Evolutionary conservation across 495 filamentous ascomycete genomes (phyloP).

Genomic region (Chaetomium fimeti): DNA sequence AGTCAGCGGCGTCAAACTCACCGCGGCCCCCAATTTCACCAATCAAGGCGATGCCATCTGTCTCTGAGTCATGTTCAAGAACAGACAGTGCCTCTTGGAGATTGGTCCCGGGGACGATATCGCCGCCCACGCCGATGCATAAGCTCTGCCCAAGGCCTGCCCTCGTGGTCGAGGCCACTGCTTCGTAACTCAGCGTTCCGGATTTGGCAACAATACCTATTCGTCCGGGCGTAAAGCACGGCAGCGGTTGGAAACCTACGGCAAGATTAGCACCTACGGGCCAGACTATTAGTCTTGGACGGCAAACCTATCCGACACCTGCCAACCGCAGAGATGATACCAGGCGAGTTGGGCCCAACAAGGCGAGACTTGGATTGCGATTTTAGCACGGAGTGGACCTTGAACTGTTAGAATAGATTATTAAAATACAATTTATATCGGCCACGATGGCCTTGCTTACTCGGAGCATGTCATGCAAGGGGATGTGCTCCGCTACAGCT

Average conservation of each 20-base stretch:
- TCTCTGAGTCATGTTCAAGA: slow-evolving; percentile 72
- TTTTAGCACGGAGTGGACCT: slow-evolving; percentile 72
- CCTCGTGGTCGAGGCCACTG: slow-evolving; percentile 77
- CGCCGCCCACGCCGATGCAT: slow-evolving; percentile 85
- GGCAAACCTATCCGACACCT: slow-evolving; percentile 68
- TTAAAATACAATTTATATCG: not conserved
- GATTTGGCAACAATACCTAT: slow-evolving; percentile 86
- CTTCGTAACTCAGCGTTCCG: slow-evolving; percentile 84
- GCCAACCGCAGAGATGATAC: slow-evolving; percentile 80
- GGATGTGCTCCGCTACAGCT: slow-evolving; percentile 88
- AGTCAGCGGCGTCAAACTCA: slow-evolving; percentile 79
- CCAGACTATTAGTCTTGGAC: not conserved
- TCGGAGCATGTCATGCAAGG: slow-evolving; percentile 78
- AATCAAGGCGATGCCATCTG: slow-evolving; percentile 77
- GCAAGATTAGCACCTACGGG: not conserved
- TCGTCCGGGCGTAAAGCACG: slow-evolving; percentile 69
- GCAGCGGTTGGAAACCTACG: slow-evolving; percentile 72
- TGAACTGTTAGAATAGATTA: slow-evolving; percentile 19
- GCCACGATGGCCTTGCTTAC: slow-evolving; percentile 45
- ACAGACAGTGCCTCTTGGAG: slow-evolving; percentile 73
- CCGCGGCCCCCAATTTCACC: slow-evolving; percentile 84
- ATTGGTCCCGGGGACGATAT: slow-evolving; percentile 77
- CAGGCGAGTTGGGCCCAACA: slow-evolving; percentile 83
- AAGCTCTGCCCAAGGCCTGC: slow-evolving; percentile 82
- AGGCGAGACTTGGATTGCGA: slow-evolving; percentile 79